Conservation (phyloP, 2,329 filamentous ascomycete genomes). For the Cordyceps tenuipes region DNA sequence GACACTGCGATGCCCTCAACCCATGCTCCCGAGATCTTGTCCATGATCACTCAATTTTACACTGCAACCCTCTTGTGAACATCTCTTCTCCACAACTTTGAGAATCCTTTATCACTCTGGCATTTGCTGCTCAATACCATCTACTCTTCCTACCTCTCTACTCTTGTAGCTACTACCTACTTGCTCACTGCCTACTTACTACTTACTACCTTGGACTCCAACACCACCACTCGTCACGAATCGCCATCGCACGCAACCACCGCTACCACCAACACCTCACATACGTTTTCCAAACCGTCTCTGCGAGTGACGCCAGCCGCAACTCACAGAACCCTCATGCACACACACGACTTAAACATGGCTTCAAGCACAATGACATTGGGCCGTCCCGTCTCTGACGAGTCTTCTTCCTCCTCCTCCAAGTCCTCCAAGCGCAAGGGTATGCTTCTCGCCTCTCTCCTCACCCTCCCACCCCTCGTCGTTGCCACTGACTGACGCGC, state of each 20-base stretch:
- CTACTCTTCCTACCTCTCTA: neutral
- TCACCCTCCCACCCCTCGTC: neutral
- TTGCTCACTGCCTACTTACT: neutral
- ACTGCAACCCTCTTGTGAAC: neutral
- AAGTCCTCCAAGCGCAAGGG: conserved; percentile 40
- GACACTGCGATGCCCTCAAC: conserved; percentile 1
- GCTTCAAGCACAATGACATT: conserved; percentile 20
- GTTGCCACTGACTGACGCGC: conserved; percentile 8
- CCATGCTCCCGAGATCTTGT: conserved; percentile 1
- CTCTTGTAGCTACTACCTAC: neutral
- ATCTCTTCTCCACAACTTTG: neutral
- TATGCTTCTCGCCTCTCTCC: conserved; percentile 19
- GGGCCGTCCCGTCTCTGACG: conserved; percentile 35
- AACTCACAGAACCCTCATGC: neutral
- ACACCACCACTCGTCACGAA: neutral
- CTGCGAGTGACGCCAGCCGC: conserved; percentile 2
- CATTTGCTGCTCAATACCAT: neutral
- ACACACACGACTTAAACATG: neutral
- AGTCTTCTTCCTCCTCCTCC: conserved; percentile 21
- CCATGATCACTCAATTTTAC: conserved; percentile 6
- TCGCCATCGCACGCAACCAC: conserved; percentile 12
- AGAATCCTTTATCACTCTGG: neutral
- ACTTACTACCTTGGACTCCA: neutral
- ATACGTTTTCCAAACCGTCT: neutral
- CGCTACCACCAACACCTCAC: neutral